Conservation (phyloP, 129 eudicot genomes). For the Glebionis coronaria region DNA sequence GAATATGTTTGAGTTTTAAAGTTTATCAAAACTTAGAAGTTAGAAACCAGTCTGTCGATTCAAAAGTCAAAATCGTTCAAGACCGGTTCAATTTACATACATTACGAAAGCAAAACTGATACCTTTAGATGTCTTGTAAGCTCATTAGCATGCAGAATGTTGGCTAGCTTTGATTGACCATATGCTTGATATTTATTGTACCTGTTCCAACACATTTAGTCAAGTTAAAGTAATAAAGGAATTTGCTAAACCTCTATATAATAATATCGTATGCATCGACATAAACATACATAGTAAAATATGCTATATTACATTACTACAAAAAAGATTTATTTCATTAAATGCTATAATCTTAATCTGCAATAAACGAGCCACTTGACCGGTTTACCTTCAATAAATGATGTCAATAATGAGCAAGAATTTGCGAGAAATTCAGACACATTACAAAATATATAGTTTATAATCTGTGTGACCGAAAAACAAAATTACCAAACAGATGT, state of each 20-base stretch:
- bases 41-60: neutral
- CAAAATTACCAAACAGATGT: neutral
- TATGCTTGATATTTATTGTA: constrained; percentile 57
- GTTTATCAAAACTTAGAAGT: neutral
- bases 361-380: neutral
- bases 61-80: neutral
- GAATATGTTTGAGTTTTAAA: neutral
- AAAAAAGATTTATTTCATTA: neutral
- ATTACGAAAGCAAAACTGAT: constrained; percentile 9
- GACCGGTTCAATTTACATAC: neutral
- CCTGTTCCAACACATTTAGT: constrained; percentile 39
- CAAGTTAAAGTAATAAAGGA: neutral
- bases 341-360: neutral
- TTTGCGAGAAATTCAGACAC: neutral
- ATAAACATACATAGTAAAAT: constrained; percentile 2
- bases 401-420: neutral
- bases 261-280: constrained; percentile 14
- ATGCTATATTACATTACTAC: neutral
- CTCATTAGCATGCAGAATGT: constrained; percentile 69
- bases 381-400: neutral
- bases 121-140: constrained; percentile 66
- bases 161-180: constrained; percentile 86
- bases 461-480: neutral
- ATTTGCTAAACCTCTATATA: neutral
- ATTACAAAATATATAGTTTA: neutral